Percentiles rank a stretch among this genome's conserved stretches.
These are phyloP conservation scores for Penicillium cinerascens DNA, from an alignment of 495 filamentous ascomycete species.

Conservation along the genomic window DNA sequence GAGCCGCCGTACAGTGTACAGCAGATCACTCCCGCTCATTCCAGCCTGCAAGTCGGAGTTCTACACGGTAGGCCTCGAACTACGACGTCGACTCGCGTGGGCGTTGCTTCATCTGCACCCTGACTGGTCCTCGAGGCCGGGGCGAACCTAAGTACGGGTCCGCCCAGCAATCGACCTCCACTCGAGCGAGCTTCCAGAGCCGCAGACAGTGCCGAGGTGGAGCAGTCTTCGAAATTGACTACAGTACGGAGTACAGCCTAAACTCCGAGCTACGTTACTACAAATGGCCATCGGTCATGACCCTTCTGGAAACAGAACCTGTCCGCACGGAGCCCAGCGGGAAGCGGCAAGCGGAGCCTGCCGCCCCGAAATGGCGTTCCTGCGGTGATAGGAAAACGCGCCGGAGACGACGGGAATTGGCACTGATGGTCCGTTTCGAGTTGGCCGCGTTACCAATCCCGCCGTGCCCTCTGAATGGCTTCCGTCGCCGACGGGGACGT, in stretches of 20 bases:
- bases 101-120: neutral
- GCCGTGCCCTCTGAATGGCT: slow-evolving; percentile 20
- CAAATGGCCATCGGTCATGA: no score
- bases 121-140: slow-evolving; percentile 23
- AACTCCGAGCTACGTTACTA: neutral
- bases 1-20: slow-evolving; percentile 15
- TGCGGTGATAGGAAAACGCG: slow-evolving; percentile 4
- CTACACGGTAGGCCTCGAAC: slow-evolving; percentile 25
- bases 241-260: neutral
- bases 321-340: slow-evolving; percentile 4
- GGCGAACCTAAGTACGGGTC: slow-evolving; percentile 12
- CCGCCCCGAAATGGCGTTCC: slow-evolving; percentile 6
- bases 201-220: slow-evolving; percentile 32
- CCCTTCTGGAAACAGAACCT: slow-evolving; percentile 8
- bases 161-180: slow-evolving; percentile 13
- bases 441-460: slow-evolving; percentile 18
- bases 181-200: slow-evolving; percentile 30
- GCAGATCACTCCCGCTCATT: neutral
- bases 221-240: slow-evolving; percentile 2
- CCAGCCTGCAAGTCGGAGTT: neutral
- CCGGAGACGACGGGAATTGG: slow-evolving; percentile 10
- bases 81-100: slow-evolving; percentile 14
- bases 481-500: slow-evolving; percentile 15
- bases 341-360: slow-evolving; percentile 22
- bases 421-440: slow-evolving; percentile 7